Conservation (phyloP, 1,284 basidiomycete species). For the Heterobasidion occidentale region DNA sequence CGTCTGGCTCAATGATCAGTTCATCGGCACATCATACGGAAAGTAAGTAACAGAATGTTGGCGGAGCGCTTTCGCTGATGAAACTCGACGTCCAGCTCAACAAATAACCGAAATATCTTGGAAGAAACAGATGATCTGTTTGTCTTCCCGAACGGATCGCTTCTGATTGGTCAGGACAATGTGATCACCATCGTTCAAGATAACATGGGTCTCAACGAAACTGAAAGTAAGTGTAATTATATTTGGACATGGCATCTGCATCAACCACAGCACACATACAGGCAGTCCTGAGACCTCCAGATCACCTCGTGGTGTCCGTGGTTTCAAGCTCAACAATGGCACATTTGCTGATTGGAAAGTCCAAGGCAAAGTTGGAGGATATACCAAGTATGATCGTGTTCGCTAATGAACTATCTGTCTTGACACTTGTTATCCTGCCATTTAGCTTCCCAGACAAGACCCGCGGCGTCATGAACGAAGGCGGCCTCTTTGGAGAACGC, state of each 20-base stretch:
- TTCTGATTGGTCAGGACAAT: conserved; percentile 50
- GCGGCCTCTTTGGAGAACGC: conserved; percentile 73
- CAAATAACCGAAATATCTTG: conserved; percentile 47
- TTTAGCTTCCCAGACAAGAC: conserved; percentile 59
- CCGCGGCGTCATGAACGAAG: conserved; percentile 70
- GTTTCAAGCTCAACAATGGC: conserved; percentile 56
- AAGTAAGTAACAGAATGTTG: conserved; percentile 36
- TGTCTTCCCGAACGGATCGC: conserved; percentile 46
- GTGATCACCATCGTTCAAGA: conserved; percentile 76
- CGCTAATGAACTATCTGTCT: not conserved
- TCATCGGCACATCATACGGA: conserved; percentile 64
- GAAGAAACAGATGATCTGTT: conserved; percentile 61
- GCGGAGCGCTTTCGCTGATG: not conserved
- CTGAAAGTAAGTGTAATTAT: conserved; percentile 28
- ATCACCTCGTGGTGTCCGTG: conserved; percentile 73
- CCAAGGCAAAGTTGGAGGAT: conserved; percentile 76
- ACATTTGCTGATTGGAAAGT: conserved; percentile 69
- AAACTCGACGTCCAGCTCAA: conserved; percentile 34
- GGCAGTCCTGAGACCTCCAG: conserved; percentile 26
- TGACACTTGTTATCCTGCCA: not conserved
- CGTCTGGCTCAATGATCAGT: conserved; percentile 72
- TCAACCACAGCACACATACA: not conserved
- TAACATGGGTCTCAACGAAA: conserved; percentile 73
- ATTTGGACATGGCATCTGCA: not conserved
- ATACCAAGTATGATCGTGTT: conserved; percentile 40